phyloP scores from a whole-genome alignment of 2,329 filamentous ascomycete genomes.

The Phyllosticta citriasiana region DNA sequence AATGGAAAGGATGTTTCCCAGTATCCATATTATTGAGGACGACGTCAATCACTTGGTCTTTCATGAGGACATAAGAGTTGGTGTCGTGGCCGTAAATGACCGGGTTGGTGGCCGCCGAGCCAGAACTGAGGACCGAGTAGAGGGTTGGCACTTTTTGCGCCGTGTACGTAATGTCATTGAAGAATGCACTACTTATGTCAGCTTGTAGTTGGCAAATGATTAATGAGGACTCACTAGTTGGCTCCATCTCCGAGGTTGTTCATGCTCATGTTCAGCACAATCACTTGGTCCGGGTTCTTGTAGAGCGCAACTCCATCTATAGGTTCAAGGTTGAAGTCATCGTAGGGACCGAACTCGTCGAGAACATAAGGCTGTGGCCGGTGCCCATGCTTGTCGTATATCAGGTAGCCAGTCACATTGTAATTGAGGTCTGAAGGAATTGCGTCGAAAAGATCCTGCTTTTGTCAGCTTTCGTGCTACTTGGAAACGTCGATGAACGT shows the following conservation, averaged over 20 bases:
- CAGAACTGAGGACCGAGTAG: conserved; percentile 55
- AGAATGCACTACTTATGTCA: conserved; percentile 21
- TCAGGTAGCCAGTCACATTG: background rate
- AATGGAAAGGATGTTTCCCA: conserved; percentile 34
- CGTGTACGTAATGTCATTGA: conserved; percentile 52
- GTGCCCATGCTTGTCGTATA: background rate
- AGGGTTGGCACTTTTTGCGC: conserved; percentile 57
- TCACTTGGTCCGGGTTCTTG: conserved; percentile 38
- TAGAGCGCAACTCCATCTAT: background rate
- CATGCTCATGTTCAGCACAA: conserved; percentile 27
- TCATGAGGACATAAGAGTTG: conserved; percentile 22
- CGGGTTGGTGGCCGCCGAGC: conserved; percentile 45
- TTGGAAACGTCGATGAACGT: background rate
- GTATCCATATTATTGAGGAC: conserved; percentile 16
- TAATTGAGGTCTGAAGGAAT: background rate
- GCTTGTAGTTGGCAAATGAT: background rate
- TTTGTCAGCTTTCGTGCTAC: conserved; percentile 28
- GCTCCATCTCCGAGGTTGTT: conserved; percentile 29
- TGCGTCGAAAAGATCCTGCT: background rate
- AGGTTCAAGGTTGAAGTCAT: background rate
- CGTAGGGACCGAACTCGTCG: background rate
- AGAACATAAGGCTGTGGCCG: background rate
- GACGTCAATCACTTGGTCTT: conserved; percentile 13
- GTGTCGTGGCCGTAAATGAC: conserved; percentile 50
- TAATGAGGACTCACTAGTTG: conserved; percentile 7